Evolutionary conservation across 331 rosid species (phyloP), one percentile per base, ranked within the genome.

Genomic region (Erythrophleum ivorense): DNA sequence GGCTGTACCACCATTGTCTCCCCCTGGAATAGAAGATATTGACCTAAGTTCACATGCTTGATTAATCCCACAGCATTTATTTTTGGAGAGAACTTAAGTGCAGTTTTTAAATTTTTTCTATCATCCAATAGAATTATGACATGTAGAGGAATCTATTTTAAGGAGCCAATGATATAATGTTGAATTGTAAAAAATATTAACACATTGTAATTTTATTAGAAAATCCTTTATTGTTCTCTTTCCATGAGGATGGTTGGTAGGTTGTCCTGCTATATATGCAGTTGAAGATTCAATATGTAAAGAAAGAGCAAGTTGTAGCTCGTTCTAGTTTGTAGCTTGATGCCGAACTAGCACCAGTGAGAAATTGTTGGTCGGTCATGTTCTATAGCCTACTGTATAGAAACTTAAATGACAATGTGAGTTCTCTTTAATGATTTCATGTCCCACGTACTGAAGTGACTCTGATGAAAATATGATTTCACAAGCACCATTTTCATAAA

Each of bases 1-100:
- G n/a, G 99, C 98, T 3, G 84, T 91, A 53, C 99, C 99, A 4
- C 99, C 98, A 9, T 71, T 87, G 84, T 89, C 99, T 24, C 94
- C 99, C 3, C 98, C 98, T 0, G 91, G 67, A 54, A 71, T 77
- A 78, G 88, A 88, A 63, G 89, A 79, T 62, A 83, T 63, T 69
- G 82, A 77, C 52, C 84, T 69, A 45, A 66, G 9, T 78, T 53
- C 80, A 8, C 80, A 52, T 15, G 83, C 84, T 36, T 85, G 85
- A 84, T 84, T 48, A 58, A 53, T 75, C 75, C 72, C 34, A 48
- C 34, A 43, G 49, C 59, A 38, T 57, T 41, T 40, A 66, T 19
- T 66, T 18, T 66, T 66, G 50, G 11, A 41, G 21, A 3, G 9
- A 31, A 50, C 55, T 45, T 45, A 6, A 6, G 69, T 63, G 69